phyloP scores from a whole-genome alignment of 768 basidiomycete genomes.

The Gymnopilus dilepis region DNA sequence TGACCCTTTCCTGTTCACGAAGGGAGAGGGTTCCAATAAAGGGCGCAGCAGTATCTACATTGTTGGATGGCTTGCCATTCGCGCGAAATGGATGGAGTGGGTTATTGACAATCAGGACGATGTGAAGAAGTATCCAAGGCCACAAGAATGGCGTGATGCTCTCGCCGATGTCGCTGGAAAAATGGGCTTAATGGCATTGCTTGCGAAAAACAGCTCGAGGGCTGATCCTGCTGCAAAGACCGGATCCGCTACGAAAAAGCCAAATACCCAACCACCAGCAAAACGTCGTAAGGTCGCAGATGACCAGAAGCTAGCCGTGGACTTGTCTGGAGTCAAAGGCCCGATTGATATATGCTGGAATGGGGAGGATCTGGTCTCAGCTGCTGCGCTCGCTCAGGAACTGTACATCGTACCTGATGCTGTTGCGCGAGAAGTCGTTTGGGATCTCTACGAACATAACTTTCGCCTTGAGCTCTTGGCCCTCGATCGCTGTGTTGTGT shows the following conservation, averaged over 20 bases:
- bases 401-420: background rate
- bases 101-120: too few species aligned
- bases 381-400: background rate
- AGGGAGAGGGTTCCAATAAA: background rate
- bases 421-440: conserved; percentile 8
- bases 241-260: too few species aligned
- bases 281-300: too few species aligned
- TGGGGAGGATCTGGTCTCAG: background rate
- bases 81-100: background rate
- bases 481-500: conserved; percentile 10
- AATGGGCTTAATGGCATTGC: too few species aligned
- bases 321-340: too few species aligned
- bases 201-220: too few species aligned
- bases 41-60: background rate
- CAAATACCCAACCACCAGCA: too few species aligned
- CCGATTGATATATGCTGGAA: background rate
- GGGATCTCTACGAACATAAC: conserved; percentile 22
- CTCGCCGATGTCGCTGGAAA: too few species aligned
- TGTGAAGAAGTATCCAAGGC: too few species aligned
- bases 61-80: background rate
- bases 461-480: conserved; percentile 18
- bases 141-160: too few species aligned
- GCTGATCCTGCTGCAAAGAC: too few species aligned
- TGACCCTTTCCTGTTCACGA: background rate
- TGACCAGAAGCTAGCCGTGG: too few species aligned